These are phyloP conservation scores for Xylaria nigripes DNA, from an alignment of 495 filamentous ascomycete genomes.

Conservation along the genomic window DNA sequence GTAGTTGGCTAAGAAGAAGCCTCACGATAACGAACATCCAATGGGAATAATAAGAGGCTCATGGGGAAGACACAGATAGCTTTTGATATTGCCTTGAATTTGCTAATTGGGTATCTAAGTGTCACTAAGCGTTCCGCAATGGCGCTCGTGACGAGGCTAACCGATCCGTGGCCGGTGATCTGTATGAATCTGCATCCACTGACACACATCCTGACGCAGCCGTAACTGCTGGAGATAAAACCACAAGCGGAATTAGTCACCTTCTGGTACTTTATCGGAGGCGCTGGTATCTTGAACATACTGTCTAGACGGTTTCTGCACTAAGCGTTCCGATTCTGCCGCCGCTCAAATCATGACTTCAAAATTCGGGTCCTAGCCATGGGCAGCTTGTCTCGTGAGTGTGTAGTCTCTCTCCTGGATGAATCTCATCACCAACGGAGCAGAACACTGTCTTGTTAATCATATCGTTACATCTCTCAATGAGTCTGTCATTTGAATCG, in stretches of 20 bases:
- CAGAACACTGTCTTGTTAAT: neutral
- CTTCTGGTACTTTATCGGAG: neutral
- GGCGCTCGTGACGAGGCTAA: neutral
- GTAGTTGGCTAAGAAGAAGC: too few relatives aligned
- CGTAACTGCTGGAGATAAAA: slow-evolving; percentile 4
- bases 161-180: neutral
- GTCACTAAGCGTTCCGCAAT: too few relatives aligned
- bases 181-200: neutral
- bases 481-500: neutral
- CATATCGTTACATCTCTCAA: neutral
- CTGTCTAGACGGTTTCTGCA: slow-evolving; percentile 3
- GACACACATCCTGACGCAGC: neutral
- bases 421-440: neutral
- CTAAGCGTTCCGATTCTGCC: neutral
- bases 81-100: too few relatives aligned
- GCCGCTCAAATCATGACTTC: neutral
- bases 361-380: neutral
- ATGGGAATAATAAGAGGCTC: too few relatives aligned
- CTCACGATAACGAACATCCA: too few relatives aligned
- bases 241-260: slow-evolving; percentile 9
- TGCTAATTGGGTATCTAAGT: too few relatives aligned
- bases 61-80: too few relatives aligned
- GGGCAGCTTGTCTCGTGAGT: neutral
- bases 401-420: neutral
- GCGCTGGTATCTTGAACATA: slow-evolving; percentile 4